Conservation (phyloP, 306 rosid species). For the Purshia tridentata region DNA sequence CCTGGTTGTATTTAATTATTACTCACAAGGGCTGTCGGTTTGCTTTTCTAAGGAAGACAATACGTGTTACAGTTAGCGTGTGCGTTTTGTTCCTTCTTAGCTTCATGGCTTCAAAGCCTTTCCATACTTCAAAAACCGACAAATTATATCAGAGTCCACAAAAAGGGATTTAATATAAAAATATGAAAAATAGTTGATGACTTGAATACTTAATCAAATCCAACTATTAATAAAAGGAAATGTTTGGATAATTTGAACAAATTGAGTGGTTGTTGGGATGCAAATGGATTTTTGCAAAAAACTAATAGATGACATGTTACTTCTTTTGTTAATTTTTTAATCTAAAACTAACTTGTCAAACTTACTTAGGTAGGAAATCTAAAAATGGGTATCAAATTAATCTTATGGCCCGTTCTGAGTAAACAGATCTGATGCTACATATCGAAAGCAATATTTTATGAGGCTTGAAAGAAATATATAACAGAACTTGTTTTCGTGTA, state of each 20-base stretch:
- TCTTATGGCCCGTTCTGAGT: neutral
- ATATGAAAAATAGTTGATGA: neutral
- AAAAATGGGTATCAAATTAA: neutral
- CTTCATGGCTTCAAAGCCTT: neutral
- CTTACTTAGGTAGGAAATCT: slow-evolving; percentile 1
- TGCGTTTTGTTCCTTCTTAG: neutral
- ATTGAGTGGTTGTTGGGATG: slow-evolving; percentile 17
- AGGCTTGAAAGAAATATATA: neutral
- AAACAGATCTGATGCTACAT: neutral
- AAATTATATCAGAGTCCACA: neutral
- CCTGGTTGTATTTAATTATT: slow-evolving; percentile 24
- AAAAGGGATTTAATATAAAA: neutral
- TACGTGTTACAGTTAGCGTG: neutral
- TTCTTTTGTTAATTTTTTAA: neutral
- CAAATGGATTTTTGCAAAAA: slow-evolving; percentile 9
- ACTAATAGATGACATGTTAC: neutral
- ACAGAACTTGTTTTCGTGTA: neutral
- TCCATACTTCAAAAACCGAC: slow-evolving; percentile 8
- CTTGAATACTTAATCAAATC: neutral
- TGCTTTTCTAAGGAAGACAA: neutral
- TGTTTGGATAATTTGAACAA: neutral
- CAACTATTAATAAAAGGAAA: neutral
- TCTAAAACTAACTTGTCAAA: neutral
- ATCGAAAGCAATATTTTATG: neutral
- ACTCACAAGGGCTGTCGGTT: slow-evolving; percentile 19